These are phyloP conservation scores for Lachnellula arida DNA, from an alignment of 2,329 filamentous ascomycete genomes.

Conservation along the genomic window DNA sequence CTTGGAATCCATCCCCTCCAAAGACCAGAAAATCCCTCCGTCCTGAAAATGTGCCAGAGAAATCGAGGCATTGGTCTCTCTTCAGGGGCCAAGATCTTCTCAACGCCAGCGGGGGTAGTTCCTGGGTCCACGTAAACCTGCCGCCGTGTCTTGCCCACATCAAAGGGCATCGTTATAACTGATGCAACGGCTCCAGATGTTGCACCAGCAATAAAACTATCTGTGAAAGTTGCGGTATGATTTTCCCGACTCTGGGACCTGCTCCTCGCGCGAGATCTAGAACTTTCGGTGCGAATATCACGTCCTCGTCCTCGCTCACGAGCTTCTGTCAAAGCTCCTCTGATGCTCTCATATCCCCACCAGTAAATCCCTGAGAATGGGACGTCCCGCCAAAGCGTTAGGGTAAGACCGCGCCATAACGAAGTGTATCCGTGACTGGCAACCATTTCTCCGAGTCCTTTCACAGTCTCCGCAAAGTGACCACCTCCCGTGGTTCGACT, in stretches of 20 bases:
- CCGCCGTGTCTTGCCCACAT: conserved; percentile 93
- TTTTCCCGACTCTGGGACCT: conserved; percentile 63
- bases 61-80: conserved; percentile 74
- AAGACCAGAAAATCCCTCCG: conserved; percentile 74
- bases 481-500: conserved; percentile 53
- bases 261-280: conserved; percentile 41
- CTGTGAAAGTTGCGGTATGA: conserved; percentile 72
- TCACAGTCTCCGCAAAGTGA: conserved; percentile 74
- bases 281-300: conserved; percentile 35
- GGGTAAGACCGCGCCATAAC: conserved; percentile 82
- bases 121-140: conserved; percentile 69
- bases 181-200: conserved; percentile 79
- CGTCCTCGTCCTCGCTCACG: conserved; percentile 51
- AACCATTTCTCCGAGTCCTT: conserved; percentile 76
- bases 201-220: conserved; percentile 86
- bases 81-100: conserved; percentile 54
- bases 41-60: conserved; percentile 84
- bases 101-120: conserved; percentile 28
- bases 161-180: conserved; percentile 88
- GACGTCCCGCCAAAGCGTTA: conserved; percentile 95
- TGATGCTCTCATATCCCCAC: conserved; percentile 91
- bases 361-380: conserved; percentile 97
- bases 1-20: conserved; percentile 91
- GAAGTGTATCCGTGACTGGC: conserved; percentile 69
- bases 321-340: conserved; percentile 64